Conservation (phyloP, 208 protist species). For the Herpetomonas samuelpessoai region DNA sequence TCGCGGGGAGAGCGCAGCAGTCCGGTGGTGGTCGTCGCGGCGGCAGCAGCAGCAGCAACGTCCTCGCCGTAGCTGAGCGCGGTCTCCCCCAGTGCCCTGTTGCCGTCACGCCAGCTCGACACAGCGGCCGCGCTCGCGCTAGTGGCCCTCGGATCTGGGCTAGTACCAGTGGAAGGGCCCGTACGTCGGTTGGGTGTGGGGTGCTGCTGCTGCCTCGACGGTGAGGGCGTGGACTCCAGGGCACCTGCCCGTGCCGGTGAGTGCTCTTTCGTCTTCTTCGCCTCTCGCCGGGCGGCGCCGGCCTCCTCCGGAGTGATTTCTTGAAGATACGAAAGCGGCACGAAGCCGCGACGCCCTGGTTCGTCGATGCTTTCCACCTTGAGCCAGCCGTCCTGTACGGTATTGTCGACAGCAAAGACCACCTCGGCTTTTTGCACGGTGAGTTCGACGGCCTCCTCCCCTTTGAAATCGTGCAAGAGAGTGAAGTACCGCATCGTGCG, state of each 20-base stretch:
- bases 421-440: constrained; percentile 66
- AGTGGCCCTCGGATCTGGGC: background rate
- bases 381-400: constrained; percentile 77
- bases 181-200: background rate
- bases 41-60: background rate
- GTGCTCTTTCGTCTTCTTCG: too few relatives aligned
- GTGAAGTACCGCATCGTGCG: constrained; percentile 37
- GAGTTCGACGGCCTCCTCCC: constrained; percentile 75
- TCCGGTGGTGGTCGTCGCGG: too few relatives aligned
- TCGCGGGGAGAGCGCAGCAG: background rate
- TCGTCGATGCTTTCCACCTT: constrained; percentile 53
- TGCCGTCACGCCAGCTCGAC: background rate
- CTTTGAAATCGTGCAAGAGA: constrained; percentile 68
- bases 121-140: background rate
- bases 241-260: too few relatives aligned
- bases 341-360: constrained; percentile 56
- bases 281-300: background rate
- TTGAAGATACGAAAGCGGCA: constrained; percentile 73
- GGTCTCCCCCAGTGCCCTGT: background rate
- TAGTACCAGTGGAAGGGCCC: too few relatives aligned
- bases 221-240: too few relatives aligned
- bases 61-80: background rate
- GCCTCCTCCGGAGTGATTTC: constrained; percentile 21
- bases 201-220: background rate
- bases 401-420: constrained; percentile 37